Evolutionary conservation across 345 rosid species (phyloP).

Genomic region (Garcia nutans): DNA sequence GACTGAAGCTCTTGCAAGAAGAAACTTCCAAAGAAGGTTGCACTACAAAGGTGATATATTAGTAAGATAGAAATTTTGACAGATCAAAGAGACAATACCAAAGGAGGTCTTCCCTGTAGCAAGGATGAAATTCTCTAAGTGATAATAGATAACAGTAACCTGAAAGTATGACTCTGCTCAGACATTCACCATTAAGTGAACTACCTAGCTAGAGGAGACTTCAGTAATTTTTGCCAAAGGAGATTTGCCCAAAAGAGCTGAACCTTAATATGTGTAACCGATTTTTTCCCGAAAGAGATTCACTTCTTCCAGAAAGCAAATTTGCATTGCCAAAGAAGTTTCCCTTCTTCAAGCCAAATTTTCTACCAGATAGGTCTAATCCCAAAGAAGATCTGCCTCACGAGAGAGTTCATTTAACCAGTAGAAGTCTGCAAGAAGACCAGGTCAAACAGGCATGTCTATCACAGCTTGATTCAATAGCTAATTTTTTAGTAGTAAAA

Average conservation of each 20-base stretch:
- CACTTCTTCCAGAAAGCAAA: conserved; percentile 23
- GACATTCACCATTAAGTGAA: conserved; percentile 27
- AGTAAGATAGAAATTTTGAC: conserved; percentile 10
- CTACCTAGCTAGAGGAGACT: conserved; percentile 26
- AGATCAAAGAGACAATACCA: conserved; percentile 5
- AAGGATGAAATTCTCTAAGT: conserved; percentile 14
- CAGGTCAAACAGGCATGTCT: conserved; percentile 24
- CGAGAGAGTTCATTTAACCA: conserved; percentile 1
- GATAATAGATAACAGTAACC: neutral
- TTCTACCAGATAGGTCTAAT: conserved; percentile 20
- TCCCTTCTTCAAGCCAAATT: conserved; percentile 30
- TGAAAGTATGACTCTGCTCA: conserved; percentile 23
- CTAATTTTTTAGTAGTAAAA: conserved; percentile 9
- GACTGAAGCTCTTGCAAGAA: conserved; percentile 34
- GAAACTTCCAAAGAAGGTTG: conserved; percentile 28
- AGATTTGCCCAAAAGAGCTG: conserved; percentile 48
- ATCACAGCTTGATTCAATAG: conserved; percentile 23
- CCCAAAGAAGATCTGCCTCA: conserved; percentile 21
- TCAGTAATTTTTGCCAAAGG: conserved; percentile 46
- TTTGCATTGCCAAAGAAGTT: conserved; percentile 50
- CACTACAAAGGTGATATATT: conserved; percentile 18
- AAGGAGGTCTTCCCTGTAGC: conserved; percentile 25
- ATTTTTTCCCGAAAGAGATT: conserved; percentile 2
- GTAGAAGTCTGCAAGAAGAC: conserved; percentile 7
- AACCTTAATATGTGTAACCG: conserved; percentile 14